Evolutionary conservation across 2,329 filamentous ascomycete species (phyloP), one percentile per base, ranked within the genome.

Genomic region (Madurella fahalii): DNA sequence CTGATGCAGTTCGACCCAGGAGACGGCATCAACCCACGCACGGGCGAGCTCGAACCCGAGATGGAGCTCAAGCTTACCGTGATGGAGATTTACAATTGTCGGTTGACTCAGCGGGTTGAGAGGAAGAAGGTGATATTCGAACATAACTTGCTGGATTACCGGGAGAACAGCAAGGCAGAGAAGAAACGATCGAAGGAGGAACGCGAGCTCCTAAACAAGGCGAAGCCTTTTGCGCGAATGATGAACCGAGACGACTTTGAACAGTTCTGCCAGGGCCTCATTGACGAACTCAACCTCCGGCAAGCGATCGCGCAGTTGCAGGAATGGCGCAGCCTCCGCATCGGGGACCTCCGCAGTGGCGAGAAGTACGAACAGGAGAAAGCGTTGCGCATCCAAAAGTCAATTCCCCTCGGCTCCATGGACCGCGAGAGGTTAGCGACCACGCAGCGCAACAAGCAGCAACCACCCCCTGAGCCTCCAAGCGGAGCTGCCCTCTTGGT

Each of bases 1-100:
- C 86, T 95, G 60, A 97, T 99, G 92, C 89, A 95, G 60, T 99
- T 99, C 66, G 93, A 97, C 54, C 93, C 94, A 0, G 94, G 94
- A 25, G 93, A 96, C 72, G 94, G 94, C 54, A 79, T 95, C 62
- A 95, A 96, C 66, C 85, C 88, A 1, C 76, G 80, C 2, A 96
- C 91, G 0, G 88, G 89, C 58, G 87, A 95, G 67, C 77, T 95
- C 54, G 94, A 99, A 64, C 91, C 94, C 0, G 94, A 99, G 71
- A 95, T 96, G 80, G 92, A 96, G 61, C 81, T 99, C 44, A 99
- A 99, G 77, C 84, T 97, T 74, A 96, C 91, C 0, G 91, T 99
- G 17, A 96, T 99, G 85, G 91, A 96, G 61, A 95, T 99, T 48
- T 99, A 99, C 77, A 99, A 99, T 67, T 87, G 88, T 54, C 85